Percentiles rank a stretch among this genome's conserved stretches.
phyloP scores from a whole-genome alignment of 2,329 filamentous ascomycete genomes.

The Lecanoromycetidae sp. region DNA sequence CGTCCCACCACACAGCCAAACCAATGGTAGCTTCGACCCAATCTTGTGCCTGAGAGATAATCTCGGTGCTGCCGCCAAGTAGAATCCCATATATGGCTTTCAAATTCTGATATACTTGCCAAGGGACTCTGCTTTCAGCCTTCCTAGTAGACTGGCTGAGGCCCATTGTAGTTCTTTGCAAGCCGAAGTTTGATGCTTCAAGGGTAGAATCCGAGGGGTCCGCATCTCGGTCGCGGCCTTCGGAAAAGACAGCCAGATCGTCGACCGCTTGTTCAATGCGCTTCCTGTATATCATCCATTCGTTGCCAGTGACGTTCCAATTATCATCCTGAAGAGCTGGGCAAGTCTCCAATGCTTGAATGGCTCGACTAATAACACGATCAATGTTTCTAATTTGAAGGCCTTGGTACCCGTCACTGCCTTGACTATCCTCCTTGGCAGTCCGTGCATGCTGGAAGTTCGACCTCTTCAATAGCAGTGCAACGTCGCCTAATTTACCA shows the following conservation, averaged over 20 bases:
- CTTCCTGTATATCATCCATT: conserved; percentile 76
- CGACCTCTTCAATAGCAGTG: conserved; percentile 58
- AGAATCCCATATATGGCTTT: conserved; percentile 69
- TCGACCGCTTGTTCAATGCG: conserved; percentile 57
- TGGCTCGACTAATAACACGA: conserved; percentile 55
- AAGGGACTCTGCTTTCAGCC: conserved; percentile 77
- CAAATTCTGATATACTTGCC: conserved; percentile 78
- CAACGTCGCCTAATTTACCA: conserved; percentile 56
- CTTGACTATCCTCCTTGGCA: conserved; percentile 49
- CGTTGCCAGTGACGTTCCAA: conserved; percentile 71
- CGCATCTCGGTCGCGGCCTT: conserved; percentile 50
- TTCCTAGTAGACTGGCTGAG: conserved; percentile 53
- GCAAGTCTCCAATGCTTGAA: conserved; percentile 58
- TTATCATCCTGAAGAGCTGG: conserved; percentile 52
- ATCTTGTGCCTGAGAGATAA: conserved; percentile 67
- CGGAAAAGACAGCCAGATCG: conserved; percentile 64
- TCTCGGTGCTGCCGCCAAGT: conserved; percentile 61
- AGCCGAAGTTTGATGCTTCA: conserved; percentile 37
- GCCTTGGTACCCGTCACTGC: conserved; percentile 58
- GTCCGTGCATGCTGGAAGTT: conserved; percentile 66
- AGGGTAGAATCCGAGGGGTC: conserved; percentile 33
- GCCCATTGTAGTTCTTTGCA: conserved; percentile 33
- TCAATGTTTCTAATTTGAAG: conserved; percentile 67
- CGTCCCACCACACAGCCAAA: conserved; percentile 85
- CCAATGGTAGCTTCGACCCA: conserved; percentile 85